A percentile compares a stretch with the other conserved stretches of the same genome.
Evolutionary conservation across 1,284 basidiomycete genomes (phyloP).

Genomic region (Moniliophthora roreri): DNA sequence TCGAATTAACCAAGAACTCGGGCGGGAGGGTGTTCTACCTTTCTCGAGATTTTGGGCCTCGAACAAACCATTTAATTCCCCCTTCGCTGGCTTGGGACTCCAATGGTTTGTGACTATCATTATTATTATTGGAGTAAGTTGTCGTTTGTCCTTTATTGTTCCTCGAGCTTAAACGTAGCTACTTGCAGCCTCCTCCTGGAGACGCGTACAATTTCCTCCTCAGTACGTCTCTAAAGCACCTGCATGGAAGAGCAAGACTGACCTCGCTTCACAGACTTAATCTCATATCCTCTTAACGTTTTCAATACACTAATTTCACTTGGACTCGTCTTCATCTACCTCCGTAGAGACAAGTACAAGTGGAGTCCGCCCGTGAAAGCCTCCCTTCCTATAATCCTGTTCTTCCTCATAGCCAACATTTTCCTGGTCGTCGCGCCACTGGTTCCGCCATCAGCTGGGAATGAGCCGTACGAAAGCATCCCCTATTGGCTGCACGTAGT

Average conservation of each 20-base stretch:
- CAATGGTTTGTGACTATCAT: constrained; percentile 6
- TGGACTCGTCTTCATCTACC: constrained; percentile 10
- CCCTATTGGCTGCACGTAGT: constrained; percentile 14
- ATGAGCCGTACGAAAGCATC: constrained; percentile 10
- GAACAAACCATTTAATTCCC: constrained; percentile 35
- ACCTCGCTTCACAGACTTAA: not conserved
- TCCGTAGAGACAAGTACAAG: not conserved
- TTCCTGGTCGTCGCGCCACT: constrained; percentile 11
- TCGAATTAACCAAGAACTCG: constrained; percentile 38
- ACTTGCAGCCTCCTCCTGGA: constrained; percentile 9
- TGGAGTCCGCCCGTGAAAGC: constrained; percentile 8
- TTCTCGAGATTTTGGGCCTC: constrained; percentile 36
- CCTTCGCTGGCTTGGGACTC: constrained; percentile 31
- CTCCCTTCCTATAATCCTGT: constrained; percentile 2
- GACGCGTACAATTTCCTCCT: constrained; percentile 13
- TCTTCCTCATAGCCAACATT: constrained; percentile 10
- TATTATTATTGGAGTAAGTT: constrained; percentile 1
- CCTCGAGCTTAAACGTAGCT: not conserved
- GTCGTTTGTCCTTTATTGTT: not conserved
- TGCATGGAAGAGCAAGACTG: not conserved
- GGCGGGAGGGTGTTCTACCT: constrained; percentile 36
- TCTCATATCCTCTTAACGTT: constrained; percentile 12
- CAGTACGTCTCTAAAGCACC: not conserved
- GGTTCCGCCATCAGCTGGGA: constrained; percentile 5
- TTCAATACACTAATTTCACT: constrained; percentile 13